These are phyloP conservation scores for Xylaria acuta DNA, from an alignment of 495 filamentous ascomycete genomes.

Conservation along the genomic window DNA sequence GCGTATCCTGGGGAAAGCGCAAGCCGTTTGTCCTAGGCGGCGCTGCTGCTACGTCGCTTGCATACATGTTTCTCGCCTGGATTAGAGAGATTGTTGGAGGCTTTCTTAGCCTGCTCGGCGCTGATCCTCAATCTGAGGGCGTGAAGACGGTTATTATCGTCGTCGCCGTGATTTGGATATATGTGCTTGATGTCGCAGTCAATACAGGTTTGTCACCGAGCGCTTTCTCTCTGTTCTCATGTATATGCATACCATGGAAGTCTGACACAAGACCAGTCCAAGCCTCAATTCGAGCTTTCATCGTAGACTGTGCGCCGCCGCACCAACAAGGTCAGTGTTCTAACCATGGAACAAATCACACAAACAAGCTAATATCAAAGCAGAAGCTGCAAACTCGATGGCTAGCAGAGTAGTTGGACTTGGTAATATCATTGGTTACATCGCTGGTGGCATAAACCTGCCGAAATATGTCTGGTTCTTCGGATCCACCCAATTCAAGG, in stretches of 20 bases:
- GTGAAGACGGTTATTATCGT: conserved; percentile 68
- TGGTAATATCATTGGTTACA: conserved; percentile 85
- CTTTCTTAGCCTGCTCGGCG: conserved; percentile 74
- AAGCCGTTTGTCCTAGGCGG: conserved; percentile 89
- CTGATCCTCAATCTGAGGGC: conserved; percentile 62
- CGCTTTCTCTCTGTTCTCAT: not conserved
- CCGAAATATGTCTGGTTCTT: conserved; percentile 74
- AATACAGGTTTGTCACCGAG: conserved; percentile 72
- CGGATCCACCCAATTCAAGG: conserved; percentile 86
- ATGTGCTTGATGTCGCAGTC: conserved; percentile 87
- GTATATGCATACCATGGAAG: not conserved
- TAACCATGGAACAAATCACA: not conserved
- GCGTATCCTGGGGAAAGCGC: conserved; percentile 79
- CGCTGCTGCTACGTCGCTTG: conserved; percentile 71
- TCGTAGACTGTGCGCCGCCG: conserved; percentile 85
- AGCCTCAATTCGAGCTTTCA: conserved; percentile 86
- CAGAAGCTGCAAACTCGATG: conserved; percentile 84
- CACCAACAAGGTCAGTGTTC: conserved; percentile 74
- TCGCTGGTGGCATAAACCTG: conserved; percentile 80
- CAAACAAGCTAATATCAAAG: not conserved
- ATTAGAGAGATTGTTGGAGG: conserved; percentile 76
- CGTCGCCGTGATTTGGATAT: conserved; percentile 81
- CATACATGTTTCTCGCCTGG: conserved; percentile 81
- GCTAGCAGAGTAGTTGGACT: conserved; percentile 79
- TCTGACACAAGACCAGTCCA: conserved; percentile 63